phyloP scores from a whole-genome alignment of 352 stramenopile genomes.

The Pythium scleroteichum region DNA sequence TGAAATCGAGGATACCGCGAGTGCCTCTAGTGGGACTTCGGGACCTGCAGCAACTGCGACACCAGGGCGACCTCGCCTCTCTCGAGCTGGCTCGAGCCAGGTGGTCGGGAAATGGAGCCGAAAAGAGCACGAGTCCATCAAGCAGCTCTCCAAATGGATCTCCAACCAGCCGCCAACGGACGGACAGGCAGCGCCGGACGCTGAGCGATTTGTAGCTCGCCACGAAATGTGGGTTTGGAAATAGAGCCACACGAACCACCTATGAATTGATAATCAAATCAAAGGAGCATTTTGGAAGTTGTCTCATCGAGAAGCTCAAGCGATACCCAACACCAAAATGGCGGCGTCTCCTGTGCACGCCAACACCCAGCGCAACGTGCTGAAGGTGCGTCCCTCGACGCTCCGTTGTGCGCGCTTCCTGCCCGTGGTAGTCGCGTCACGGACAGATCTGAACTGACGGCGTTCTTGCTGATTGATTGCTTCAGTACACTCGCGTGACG shows the following conservation, averaged over 20 bases:
- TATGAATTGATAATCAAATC: constrained; percentile 1
- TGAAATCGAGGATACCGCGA: background rate
- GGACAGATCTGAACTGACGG: background rate
- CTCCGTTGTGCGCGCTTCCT: background rate
- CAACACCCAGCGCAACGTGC: constrained; percentile 20
- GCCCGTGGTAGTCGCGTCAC: background rate
- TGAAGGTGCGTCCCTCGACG: constrained; percentile 18
- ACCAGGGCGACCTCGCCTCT: constrained; percentile 4
- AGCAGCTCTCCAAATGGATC: constrained; percentile 32
- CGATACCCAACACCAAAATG: constrained; percentile 3
- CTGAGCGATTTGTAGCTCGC: constrained; percentile 14
- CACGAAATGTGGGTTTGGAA: constrained; percentile 18
- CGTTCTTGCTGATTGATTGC: constrained; percentile 1
- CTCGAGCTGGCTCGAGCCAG: background rate
- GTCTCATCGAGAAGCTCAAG: constrained; percentile 1
- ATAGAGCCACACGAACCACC: background rate
- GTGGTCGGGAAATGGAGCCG: constrained; percentile 16
- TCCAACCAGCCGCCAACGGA: constrained; percentile 24
- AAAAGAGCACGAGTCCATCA: constrained; percentile 24
- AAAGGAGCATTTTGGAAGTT: background rate
- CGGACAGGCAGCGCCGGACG: background rate
- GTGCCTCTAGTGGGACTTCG: background rate
- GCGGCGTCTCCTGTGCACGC: constrained; percentile 24
- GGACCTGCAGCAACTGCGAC: background rate
- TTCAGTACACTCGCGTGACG: constrained; percentile 50